A percentile compares a stretch with the other conserved stretches of the same genome.
phyloP scores from a whole-genome alignment of 257 asterid genomes.

The Mitragyna speciosa region DNA sequence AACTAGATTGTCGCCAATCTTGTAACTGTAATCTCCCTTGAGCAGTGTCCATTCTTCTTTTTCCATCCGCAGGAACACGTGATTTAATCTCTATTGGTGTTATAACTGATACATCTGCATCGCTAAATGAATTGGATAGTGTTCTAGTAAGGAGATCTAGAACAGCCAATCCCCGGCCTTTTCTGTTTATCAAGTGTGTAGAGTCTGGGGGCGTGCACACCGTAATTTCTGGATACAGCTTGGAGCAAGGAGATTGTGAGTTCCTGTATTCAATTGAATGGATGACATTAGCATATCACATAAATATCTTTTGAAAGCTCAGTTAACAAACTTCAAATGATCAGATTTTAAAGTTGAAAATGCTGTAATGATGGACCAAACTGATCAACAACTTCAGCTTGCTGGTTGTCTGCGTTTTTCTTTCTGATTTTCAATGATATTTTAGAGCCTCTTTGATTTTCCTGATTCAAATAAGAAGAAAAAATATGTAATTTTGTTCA shows the following conservation, averaged over 20 bases:
- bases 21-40: constrained; percentile 28
- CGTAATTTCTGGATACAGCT: constrained; percentile 26
- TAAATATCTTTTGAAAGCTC: neutral
- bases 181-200: constrained; percentile 11
- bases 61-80: constrained; percentile 21
- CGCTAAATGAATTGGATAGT: constrained; percentile 43
- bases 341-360: neutral
- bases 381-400: constrained; percentile 34
- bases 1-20: constrained; percentile 19
- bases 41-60: constrained; percentile 20
- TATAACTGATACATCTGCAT: constrained; percentile 6
- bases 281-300: constrained; percentile 4
- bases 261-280: constrained; percentile 35
- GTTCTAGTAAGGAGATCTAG: constrained; percentile 45
- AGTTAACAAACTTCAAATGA: neutral
- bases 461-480: constrained; percentile 37
- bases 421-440: constrained; percentile 28
- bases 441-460: constrained; percentile 29
- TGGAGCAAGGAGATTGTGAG: constrained; percentile 21
- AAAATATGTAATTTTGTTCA: constrained; percentile 5
- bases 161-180: constrained; percentile 25
- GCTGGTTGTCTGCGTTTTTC: constrained; percentile 23
- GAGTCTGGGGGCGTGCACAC: constrained; percentile 32
- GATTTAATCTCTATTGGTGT: constrained; percentile 3
- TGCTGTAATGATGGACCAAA: constrained; percentile 30